Evolutionary conservation across 2,329 filamentous ascomycete genomes (phyloP).

Genomic region (Hymenoscyphus fructigenus): DNA sequence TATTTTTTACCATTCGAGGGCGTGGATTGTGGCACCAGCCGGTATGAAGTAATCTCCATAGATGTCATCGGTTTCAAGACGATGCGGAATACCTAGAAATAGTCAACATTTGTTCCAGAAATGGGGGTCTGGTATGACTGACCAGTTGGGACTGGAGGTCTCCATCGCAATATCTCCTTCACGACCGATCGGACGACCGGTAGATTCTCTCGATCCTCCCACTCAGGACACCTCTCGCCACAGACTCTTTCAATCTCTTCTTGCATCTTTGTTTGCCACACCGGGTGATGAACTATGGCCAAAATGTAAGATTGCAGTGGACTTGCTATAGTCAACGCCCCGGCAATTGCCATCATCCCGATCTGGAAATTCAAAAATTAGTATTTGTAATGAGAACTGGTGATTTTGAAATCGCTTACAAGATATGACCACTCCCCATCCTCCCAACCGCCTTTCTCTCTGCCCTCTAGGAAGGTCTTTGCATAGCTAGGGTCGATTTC

Average conservation of each 20-base stretch:
- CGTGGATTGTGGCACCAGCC: slow-evolving; percentile 43
- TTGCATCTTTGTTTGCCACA: slow-evolving; percentile 45
- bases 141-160: slow-evolving; percentile 54
- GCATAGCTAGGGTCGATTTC: slow-evolving; percentile 43
- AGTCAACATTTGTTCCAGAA: slow-evolving; percentile 35
- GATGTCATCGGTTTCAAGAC: slow-evolving; percentile 42
- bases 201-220: slow-evolving; percentile 39
- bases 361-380: slow-evolving; percentile 27
- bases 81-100: slow-evolving; percentile 38
- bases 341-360: slow-evolving; percentile 48
- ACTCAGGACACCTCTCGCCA: slow-evolving; percentile 41
- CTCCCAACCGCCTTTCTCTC: slow-evolving; percentile 36
- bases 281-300: slow-evolving; percentile 39
- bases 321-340: slow-evolving; percentile 42
- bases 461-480: slow-evolving; percentile 43
- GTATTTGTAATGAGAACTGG: neutral
- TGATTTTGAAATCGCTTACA: neutral
- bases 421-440: slow-evolving; percentile 45
- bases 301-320: slow-evolving; percentile 42
- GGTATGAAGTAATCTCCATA: slow-evolving; percentile 49
- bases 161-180: slow-evolving; percentile 43
- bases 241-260: slow-evolving; percentile 43
- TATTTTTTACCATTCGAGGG: slow-evolving; percentile 49
- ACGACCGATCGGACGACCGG: slow-evolving; percentile 44
- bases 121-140: slow-evolving; percentile 16